A percentile compares a stretch with the other conserved stretches of the same genome.
phyloP scores from a whole-genome alignment of 306 rosid genomes.

The Purshia tridentata region DNA sequence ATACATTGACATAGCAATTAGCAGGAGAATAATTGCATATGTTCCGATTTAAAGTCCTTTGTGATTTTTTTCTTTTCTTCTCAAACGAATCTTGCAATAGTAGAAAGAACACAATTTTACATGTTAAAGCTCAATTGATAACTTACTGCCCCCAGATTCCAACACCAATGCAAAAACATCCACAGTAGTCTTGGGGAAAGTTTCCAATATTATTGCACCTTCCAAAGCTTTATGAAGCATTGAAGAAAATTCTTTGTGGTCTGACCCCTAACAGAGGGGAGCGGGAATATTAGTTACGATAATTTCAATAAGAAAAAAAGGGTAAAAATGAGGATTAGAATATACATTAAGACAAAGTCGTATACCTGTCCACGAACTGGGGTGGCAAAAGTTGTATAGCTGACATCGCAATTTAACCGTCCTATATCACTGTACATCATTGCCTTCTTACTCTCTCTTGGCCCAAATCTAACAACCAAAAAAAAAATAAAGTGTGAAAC shows the following conservation, averaged over 20 bases:
- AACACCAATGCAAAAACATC: conserved; percentile 94
- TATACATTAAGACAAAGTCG: neutral
- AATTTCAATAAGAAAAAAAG: neutral
- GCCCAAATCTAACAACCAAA: conserved; percentile 70
- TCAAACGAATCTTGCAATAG: neutral
- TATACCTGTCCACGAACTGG: conserved; percentile 83
- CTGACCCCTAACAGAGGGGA: conserved; percentile 59
- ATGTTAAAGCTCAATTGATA: conserved; percentile 16
- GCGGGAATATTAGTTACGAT: conserved; percentile 26
- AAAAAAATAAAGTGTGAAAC: neutral
- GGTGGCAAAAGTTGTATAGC: conserved; percentile 79
- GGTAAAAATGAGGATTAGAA: conserved; percentile 1
- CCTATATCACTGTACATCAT: conserved; percentile 89
- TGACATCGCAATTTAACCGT: conserved; percentile 83
- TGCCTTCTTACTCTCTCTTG: conserved; percentile 98
- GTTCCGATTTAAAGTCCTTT: neutral
- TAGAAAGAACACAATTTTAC: neutral
- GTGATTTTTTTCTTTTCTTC: neutral
- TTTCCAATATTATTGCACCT: conserved; percentile 88
- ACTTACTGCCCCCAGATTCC: conserved; percentile 97
- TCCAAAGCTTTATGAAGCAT: conserved; percentile 94
- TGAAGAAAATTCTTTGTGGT: conserved; percentile 68
- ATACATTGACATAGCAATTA: neutral
- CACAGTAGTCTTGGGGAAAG: conserved; percentile 90
- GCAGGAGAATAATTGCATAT: neutral